phyloP scores from a whole-genome alignment of 2,329 filamentous ascomycete species.

The Colletotrichum sp. region DNA sequence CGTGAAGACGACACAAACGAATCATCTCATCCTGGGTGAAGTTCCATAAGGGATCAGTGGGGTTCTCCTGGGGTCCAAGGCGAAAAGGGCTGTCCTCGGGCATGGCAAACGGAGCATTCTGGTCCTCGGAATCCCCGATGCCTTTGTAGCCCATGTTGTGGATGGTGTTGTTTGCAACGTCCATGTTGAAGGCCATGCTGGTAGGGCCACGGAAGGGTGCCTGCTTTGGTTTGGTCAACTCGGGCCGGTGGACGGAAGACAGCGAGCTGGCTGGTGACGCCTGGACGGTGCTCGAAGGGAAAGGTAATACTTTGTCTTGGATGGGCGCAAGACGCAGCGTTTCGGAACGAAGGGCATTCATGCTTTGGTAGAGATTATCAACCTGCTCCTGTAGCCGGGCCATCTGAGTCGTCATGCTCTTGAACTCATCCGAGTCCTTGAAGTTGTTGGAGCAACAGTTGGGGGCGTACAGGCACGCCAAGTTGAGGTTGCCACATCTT shows the following conservation, averaged over 20 bases:
- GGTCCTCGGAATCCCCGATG: constrained; percentile 66
- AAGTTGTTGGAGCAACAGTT: constrained; percentile 78
- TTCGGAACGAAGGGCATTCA: constrained; percentile 70
- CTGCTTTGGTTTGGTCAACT: constrained; percentile 56
- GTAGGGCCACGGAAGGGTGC: constrained; percentile 83
- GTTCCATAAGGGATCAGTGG: constrained; percentile 77
- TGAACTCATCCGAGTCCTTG: constrained; percentile 93
- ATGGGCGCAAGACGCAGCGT: constrained; percentile 48
- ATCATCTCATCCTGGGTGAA: constrained; percentile 81
- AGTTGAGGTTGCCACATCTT: constrained; percentile 71
- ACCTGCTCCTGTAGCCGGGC: constrained; percentile 83
- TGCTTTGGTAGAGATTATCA: constrained; percentile 73
- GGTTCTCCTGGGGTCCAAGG: constrained; percentile 7
- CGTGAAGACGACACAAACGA: constrained; percentile 78
- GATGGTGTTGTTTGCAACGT: constrained; percentile 85
- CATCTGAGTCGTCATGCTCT: constrained; percentile 78
- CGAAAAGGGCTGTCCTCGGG: constrained; percentile 7
- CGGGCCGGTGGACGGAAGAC: constrained; percentile 47
- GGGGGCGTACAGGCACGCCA: constrained; percentile 69
- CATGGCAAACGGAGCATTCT: constrained; percentile 39
- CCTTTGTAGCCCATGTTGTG: constrained; percentile 87
- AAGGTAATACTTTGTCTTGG: constrained; percentile 43
- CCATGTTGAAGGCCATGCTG: constrained; percentile 83
- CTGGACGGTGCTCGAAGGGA: constrained; percentile 41
- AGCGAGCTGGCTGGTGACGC: constrained; percentile 49